Percentiles rank a stretch among this genome's conserved stretches.
Conservation (phyloP, 2,329 filamentous ascomycete species). For the Knufia petricola region DNA sequence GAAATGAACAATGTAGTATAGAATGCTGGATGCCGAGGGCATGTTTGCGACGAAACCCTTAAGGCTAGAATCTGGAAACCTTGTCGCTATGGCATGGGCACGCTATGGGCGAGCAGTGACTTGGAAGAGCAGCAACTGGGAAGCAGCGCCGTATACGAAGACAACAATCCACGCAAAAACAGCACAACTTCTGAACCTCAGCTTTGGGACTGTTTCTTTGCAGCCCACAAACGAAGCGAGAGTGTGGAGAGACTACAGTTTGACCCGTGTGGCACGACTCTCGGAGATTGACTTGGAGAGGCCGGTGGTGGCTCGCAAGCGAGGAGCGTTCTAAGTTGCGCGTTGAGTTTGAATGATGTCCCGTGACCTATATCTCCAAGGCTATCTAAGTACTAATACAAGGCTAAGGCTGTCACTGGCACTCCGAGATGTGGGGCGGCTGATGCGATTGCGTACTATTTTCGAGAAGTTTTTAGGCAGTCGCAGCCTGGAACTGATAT, state of each 20-base stretch:
- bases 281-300: not conserved
- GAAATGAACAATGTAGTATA: slow-evolving; percentile 69
- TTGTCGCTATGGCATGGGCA: too few species aligned
- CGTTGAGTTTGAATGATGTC: not conserved
- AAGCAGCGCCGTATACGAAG: too few species aligned
- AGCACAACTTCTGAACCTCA: not conserved
- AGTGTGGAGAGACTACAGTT: too few species aligned
- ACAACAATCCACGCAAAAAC: not conserved
- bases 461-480: not conserved
- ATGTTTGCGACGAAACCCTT: slow-evolving; percentile 3
- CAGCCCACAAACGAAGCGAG: too few species aligned
- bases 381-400: too few species aligned
- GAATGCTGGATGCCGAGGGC: slow-evolving; percentile 36
- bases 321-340: not conserved
- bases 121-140: too few species aligned
- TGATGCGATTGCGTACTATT: not conserved
- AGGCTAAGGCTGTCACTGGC: too few species aligned
- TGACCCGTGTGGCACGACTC: not conserved
- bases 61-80: too few species aligned
- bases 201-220: not conserved
- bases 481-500: not conserved
- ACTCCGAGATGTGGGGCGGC: too few species aligned
- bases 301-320: not conserved
- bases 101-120: too few species aligned
- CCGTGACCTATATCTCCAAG: too few species aligned